phyloP scores from a whole-genome alignment of 345 rosid species.

The Sapria himalayana region DNA sequence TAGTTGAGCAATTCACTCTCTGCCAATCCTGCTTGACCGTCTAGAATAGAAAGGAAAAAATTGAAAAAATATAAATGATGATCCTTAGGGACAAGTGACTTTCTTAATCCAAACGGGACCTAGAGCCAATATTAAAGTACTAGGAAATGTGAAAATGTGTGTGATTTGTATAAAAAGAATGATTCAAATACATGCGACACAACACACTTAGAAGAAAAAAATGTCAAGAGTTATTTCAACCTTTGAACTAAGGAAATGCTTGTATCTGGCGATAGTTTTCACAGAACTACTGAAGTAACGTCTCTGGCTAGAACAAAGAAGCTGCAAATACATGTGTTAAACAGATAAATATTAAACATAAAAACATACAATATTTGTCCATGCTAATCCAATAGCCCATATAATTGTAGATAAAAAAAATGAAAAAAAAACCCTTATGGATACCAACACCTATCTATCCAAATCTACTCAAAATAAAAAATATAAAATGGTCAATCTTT shows the following conservation, averaged over 20 bases:
- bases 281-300: constrained; percentile 16
- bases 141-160: neutral
- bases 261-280: constrained; percentile 19
- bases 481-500: no score
- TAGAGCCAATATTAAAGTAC: constrained; percentile 8
- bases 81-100: constrained; percentile 5
- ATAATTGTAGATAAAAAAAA: no score
- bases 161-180: neutral
- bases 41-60: constrained; percentile 18
- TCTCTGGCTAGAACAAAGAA: constrained; percentile 18
- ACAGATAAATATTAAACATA: neutral
- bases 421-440: no score
- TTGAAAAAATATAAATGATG: constrained; percentile 6
- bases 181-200: no score
- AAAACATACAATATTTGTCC: no score
- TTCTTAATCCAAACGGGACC: constrained; percentile 13
- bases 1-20: constrained; percentile 59
- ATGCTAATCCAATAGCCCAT: no score
- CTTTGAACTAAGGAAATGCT: constrained; percentile 27
- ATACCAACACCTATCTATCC: no score
- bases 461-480: no score
- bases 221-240: constrained; percentile 16
- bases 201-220: neutral
- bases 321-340: constrained; percentile 13
- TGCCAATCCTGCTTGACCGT: constrained; percentile 25